Percentiles rank a stretch among this genome's conserved stretches.
phyloP scores from a whole-genome alignment of 73 alveolate genomes.

The Urostyla sp. region DNA sequence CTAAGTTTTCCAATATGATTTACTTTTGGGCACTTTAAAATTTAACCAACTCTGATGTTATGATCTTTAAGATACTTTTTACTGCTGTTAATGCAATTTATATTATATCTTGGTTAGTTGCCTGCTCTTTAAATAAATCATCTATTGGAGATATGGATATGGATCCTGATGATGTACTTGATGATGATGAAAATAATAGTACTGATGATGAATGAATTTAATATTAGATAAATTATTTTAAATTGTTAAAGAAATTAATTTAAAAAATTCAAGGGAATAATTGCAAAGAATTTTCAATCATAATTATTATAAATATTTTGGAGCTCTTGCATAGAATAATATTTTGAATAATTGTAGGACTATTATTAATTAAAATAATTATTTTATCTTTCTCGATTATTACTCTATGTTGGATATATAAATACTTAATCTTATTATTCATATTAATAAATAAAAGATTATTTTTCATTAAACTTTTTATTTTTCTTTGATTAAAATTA shows the following conservation, averaged over 20 bases:
- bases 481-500: too few species aligned
- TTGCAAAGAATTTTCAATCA: background rate
- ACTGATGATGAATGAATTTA: background rate
- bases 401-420: too few species aligned
- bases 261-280: background rate
- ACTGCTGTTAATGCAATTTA: slow-evolving; percentile 41
- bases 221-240: background rate
- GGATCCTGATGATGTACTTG: slow-evolving; percentile 53
- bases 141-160: slow-evolving; percentile 42
- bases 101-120: slow-evolving; percentile 34
- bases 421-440: too few species aligned
- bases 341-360: background rate
- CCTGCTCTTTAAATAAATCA: slow-evolving; percentile 47
- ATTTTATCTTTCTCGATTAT: too few species aligned
- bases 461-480: too few species aligned
- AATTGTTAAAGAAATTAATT: background rate
- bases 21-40: slow-evolving; percentile 18
- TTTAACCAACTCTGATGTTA: slow-evolving; percentile 1
- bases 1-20: slow-evolving; percentile 22
- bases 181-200: background rate
- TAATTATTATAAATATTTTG: too few species aligned
- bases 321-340: background rate
- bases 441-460: too few species aligned
- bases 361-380: too few species aligned
- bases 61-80: slow-evolving; percentile 7